Conservation (phyloP, 768 basidiomycete species). For the Hysterangium stoloniferum region DNA sequence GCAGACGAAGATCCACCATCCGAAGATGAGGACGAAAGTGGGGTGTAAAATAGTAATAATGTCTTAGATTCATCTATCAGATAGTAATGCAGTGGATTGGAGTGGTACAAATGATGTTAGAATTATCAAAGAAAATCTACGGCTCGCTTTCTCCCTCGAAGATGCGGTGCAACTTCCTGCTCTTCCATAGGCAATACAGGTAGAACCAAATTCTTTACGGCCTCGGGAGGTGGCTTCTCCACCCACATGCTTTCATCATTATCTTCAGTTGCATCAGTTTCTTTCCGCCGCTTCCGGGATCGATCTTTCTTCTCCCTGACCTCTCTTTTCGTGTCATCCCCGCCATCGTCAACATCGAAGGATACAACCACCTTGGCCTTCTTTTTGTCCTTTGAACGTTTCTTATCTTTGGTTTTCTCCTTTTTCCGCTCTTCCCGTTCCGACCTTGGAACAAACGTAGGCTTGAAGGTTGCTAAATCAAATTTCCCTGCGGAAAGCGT, state of each 20-base stretch:
- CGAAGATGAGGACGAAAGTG: too few relatives aligned
- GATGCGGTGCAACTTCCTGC: conserved; percentile 20
- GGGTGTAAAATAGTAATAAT: too few relatives aligned
- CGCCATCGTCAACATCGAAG: conserved; percentile 69
- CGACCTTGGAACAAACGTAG: conserved; percentile 64
- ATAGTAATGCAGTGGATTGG: too few relatives aligned
- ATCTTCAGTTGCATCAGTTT: conserved; percentile 22
- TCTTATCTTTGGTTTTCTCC: conserved; percentile 25
- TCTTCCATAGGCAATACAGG: conserved; percentile 15
- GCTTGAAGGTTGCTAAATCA: conserved; percentile 75
- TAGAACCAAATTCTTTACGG: conserved; percentile 32
- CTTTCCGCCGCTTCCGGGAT: conserved; percentile 28
- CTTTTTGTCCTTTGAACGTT: conserved; percentile 33
- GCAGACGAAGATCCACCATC: too few relatives aligned
- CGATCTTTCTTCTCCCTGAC: conserved; percentile 25
- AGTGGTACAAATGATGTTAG: too few relatives aligned
- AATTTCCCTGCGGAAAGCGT: conserved; percentile 23
- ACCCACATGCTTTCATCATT: conserved; percentile 62
- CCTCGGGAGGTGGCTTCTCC: conserved; percentile 50
- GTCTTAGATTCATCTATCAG: too few relatives aligned
- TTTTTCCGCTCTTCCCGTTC: conserved; percentile 29
- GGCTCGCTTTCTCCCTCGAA: conserved; percentile 57
- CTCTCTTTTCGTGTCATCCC: conserved; percentile 26
- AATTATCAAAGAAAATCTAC: conserved; percentile 59
- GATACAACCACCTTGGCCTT: conserved; percentile 61